Conservation (phyloP, 345 rosid species). For the Turritis glabra region DNA sequence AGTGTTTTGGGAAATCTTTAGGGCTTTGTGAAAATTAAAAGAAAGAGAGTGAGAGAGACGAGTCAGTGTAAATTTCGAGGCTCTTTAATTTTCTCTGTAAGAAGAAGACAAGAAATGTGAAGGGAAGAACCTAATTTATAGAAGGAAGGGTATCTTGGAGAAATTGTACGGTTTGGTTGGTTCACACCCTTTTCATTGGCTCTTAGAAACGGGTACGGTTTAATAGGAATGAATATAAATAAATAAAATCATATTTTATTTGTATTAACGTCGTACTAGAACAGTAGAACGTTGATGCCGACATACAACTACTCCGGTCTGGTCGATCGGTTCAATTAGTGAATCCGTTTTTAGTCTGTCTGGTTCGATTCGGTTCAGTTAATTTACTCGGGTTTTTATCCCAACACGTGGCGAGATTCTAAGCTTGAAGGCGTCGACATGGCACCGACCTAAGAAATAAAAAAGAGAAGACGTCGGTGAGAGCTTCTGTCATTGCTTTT, state of each 20-base stretch:
- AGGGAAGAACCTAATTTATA: conserved; percentile 20
- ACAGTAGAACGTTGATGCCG: conserved; percentile 5
- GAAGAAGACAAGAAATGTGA: conserved; percentile 16
- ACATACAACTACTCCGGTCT: conserved; percentile 2
- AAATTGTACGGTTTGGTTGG: conserved; percentile 17
- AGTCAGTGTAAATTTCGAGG: conserved; percentile 10
- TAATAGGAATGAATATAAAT: too few relatives aligned
- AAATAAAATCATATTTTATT: too few relatives aligned
- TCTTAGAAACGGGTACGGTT: background rate
- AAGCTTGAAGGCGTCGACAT: conserved; percentile 11
- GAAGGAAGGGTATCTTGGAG: background rate
- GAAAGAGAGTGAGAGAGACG: background rate
- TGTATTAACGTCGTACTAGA: too few relatives aligned
- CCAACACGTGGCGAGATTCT: conserved; percentile 25
- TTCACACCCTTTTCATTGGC: conserved; percentile 26
- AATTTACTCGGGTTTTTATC: background rate
- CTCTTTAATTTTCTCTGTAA: background rate
- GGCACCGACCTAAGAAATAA: conserved; percentile 13
- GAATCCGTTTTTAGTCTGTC: background rate
- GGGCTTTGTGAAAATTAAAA: background rate
- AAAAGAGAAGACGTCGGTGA: background rate
- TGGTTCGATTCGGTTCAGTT: background rate
- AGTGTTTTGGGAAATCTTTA: background rate
- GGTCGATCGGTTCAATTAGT: background rate
- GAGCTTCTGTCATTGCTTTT: background rate